phyloP scores from a whole-genome alignment of 2,329 filamentous ascomycete genomes.

The Diaporthe destruens region DNA sequence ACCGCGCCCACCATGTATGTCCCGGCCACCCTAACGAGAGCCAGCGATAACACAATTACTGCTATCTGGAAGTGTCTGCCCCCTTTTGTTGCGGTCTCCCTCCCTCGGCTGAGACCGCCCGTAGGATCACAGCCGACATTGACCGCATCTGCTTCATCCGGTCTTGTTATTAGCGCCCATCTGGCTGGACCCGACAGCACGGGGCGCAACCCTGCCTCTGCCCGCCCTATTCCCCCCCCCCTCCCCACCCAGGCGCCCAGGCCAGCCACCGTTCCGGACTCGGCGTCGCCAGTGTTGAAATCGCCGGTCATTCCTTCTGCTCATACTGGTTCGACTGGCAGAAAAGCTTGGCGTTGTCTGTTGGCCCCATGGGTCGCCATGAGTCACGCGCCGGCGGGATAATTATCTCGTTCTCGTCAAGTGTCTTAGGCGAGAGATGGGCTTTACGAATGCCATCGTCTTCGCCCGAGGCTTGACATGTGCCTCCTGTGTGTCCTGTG shows the following conservation, averaged over 20 bases:
- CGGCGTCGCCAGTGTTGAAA: constrained; percentile 21
- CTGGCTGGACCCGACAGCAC: constrained; percentile 5
- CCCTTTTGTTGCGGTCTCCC: neutral
- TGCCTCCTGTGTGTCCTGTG: no score
- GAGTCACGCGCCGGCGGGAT: constrained; percentile 3
- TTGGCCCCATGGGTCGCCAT: neutral
- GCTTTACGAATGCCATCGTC: neutral
- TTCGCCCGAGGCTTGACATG: neutral
- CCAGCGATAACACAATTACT: neutral
- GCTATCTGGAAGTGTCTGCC: neutral
- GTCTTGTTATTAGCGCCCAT: neutral
- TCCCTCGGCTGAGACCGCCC: neutral
- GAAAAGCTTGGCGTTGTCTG: constrained; percentile 17
- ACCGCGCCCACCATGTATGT: constrained; percentile 5
- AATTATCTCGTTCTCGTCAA: neutral
- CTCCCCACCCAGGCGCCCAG: neutral
- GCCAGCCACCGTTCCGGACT: constrained; percentile 5
- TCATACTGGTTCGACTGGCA: constrained; percentile 1
- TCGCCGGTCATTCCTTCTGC: neutral
- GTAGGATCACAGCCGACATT: constrained; percentile 15
- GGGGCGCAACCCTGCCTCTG: neutral
- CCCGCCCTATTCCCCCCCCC: neutral
- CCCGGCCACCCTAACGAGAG: neutral
- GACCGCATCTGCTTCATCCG: neutral
- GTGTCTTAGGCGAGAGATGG: neutral